Base-by-base conservation (phyloP, 768 basidiomycete species). In the Termitomyces sp. region DNA sequence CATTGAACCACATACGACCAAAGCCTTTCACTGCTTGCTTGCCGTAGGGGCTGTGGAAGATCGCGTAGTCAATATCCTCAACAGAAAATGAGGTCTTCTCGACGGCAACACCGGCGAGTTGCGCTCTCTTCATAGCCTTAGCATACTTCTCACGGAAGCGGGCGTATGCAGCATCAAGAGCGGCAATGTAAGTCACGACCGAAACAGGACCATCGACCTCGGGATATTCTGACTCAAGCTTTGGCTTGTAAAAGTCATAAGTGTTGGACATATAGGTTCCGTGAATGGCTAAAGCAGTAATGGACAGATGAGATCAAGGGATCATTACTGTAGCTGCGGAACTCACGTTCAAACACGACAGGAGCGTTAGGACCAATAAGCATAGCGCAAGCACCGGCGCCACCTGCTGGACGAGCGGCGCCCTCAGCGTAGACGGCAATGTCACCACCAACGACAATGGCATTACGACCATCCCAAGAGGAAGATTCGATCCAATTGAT, bases 171-270 rank as follows among this genome's bases (percentile, higher is more conserved):
- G 83, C 81, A 70, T 99, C 97, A 57, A 99, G 82, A 37, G 96
- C 94, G 57, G 90, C 87, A 65, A 95, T 86, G 76, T 99, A 99
- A 43, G 92, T 93, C 53, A 91, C 90, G 57, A 97, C 90, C 8
- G 97, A 96, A 45, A 96, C 87, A 5, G 96, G 97, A 2, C 97
- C 97, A 68, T 99, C 96, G 49, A 99, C 96, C 65, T 91, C 90
- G 58, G 97, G 97, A 71, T 94, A 96, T 71, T 95, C 93, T 21
- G 93, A 95, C 54, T 88, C 86, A 21, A 98, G 85, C 64, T 92
- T 87, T 48, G 97, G 97, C 78, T 99, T 99, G 87, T 97, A 99
- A 73, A 98, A 98, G 75, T 99, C 97, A 73, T 96, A 98, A 0
- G 88, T 92, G 78, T 99, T 96, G 60, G 89, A 88, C 90, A 98